Evolutionary conservation across 1,284 basidiomycete species (phyloP).

Genomic region (Ceratobasidium sp.): DNA sequence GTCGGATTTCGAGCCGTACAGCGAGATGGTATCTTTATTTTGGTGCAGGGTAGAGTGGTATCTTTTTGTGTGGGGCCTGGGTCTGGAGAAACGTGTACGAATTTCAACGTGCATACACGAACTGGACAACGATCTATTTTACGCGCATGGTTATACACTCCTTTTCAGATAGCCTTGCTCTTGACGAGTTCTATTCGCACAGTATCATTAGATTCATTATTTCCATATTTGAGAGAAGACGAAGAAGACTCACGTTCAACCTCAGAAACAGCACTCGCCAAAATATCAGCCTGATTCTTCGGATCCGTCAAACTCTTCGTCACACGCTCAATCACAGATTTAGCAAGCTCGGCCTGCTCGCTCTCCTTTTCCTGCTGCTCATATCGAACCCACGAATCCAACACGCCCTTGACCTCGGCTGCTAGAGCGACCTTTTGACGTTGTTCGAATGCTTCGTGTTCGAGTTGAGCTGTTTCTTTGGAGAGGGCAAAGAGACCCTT

Average conservation of each 20-base stretch:
- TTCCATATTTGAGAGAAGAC: too few relatives aligned
- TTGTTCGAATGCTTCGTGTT: conserved; percentile 91
- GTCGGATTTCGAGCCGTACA: background rate
- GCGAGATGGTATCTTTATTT: background rate
- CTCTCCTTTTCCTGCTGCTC: conserved; percentile 97
- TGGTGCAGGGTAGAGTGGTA: background rate
- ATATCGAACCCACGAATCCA: conserved; percentile 98
- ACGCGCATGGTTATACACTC: background rate
- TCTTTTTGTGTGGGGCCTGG: too few relatives aligned
- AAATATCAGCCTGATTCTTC: conserved; percentile 92
- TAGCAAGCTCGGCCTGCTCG: conserved; percentile 92
- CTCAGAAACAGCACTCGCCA: conserved; percentile 85
- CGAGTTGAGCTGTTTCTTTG: conserved; percentile 95
- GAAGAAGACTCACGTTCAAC: conserved; percentile 86
- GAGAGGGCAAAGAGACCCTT: conserved; percentile 91
- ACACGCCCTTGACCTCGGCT: conserved; percentile 90
- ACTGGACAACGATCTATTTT: conserved; percentile 29
- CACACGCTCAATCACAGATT: conserved; percentile 88
- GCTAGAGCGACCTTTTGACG: conserved; percentile 90
- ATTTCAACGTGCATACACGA: conserved; percentile 23
- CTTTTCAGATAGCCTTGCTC: conserved; percentile 67
- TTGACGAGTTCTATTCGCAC: conserved; percentile 69
- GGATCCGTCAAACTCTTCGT: conserved; percentile 85
- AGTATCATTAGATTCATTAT: too few relatives aligned
- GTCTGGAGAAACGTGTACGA: background rate